These are phyloP conservation scores for Verticillium dahliae DNA, from an alignment of 2,329 filamentous ascomycete species.

Conservation along the genomic window DNA sequence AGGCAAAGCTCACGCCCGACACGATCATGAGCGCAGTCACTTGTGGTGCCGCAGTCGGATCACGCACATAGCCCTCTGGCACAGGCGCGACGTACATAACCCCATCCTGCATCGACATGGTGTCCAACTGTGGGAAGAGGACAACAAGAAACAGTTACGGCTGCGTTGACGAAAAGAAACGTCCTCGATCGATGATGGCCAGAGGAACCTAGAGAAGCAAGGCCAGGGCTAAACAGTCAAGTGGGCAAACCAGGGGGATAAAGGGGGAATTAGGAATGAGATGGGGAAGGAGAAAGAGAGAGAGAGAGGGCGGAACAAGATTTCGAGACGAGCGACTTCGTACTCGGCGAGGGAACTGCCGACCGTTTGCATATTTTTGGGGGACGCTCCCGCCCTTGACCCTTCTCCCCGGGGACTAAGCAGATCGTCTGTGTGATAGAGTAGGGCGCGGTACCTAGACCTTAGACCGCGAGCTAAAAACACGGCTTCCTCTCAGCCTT, in stretches of 20 bases:
- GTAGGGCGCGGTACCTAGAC: no score
- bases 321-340: not conserved
- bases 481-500: no score
- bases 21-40: constrained; percentile 6
- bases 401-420: not conserved
- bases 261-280: not conserved
- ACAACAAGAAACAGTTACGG: no score
- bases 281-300: not conserved
- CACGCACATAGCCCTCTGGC: constrained; percentile 7
- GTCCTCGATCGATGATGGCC: not conserved
- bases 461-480: no score
- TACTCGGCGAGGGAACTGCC: not conserved
- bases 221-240: not conserved
- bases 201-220: not conserved
- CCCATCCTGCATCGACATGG: constrained; percentile 12
- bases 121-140: not conserved
- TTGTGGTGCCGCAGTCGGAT: constrained; percentile 4
- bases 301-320: not conserved
- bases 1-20: constrained; percentile 8
- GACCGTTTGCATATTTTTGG: not conserved
- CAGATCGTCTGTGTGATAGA: not conserved
- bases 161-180: not conserved
- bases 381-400: not conserved
- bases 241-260: not conserved
- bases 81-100: constrained; percentile 8